Evolutionary conservation across 2,329 filamentous ascomycete genomes (phyloP).

Genomic region (Tetracladium maxilliforme): DNA sequence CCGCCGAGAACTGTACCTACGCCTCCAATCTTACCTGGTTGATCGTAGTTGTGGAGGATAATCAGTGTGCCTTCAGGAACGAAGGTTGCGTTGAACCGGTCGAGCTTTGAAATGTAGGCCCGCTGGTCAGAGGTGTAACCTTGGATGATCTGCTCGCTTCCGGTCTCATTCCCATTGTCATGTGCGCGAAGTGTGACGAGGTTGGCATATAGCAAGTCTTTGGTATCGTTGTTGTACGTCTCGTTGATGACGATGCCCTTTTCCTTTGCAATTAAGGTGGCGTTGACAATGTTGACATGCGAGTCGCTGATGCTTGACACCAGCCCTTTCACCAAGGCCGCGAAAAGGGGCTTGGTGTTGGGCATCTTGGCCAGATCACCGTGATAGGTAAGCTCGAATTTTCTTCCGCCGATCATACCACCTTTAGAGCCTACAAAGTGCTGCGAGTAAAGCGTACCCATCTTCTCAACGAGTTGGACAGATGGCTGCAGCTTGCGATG

Average conservation of each 20-base stretch:
- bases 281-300: conserved; percentile 75
- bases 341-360: conserved; percentile 67
- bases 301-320: conserved; percentile 52
- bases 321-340: conserved; percentile 65
- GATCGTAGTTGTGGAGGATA: conserved; percentile 71
- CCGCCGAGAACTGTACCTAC: conserved; percentile 58
- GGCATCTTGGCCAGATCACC: conserved; percentile 56
- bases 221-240: conserved; percentile 45
- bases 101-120: conserved; percentile 58
- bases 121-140: conserved; percentile 51
- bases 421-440: conserved; percentile 39
- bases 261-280: conserved; percentile 58
- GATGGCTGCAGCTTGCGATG: conserved; percentile 67
- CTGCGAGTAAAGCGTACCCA: conserved; percentile 68
- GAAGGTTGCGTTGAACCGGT: conserved; percentile 61
- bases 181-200: conserved; percentile 48
- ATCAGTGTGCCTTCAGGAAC: conserved; percentile 58
- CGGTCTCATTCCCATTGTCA: conserved; percentile 1
- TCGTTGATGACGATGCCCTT: conserved; percentile 69
- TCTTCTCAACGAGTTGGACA: conserved; percentile 61
- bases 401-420: conserved; percentile 40
- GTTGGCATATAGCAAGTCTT: conserved; percentile 51
- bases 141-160: conserved; percentile 29
- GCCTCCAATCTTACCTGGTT: conserved; percentile 68
- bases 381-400: conserved; percentile 65